Base-by-base conservation (phyloP, 2,329 filamentous ascomycete genomes). In the Aspergillus brunneoviolaceus region DNA sequence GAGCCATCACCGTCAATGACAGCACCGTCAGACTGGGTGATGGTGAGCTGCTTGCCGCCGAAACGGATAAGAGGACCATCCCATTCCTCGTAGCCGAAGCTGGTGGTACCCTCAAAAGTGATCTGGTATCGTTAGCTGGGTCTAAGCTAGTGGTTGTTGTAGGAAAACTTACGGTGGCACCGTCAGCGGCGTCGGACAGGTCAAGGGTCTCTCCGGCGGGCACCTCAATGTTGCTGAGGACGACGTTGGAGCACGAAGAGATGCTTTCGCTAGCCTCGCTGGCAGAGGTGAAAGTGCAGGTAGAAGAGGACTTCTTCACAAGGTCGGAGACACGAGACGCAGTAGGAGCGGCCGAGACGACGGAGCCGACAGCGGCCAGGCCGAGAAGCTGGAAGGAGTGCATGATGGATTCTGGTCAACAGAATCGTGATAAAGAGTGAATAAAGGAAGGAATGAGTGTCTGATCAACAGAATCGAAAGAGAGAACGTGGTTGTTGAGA, bases 41-140 rank as follows among this genome's bases (percentile, higher is more conserved):
- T 76, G 21, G 79, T 79, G 64, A 88, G 80, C 60, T 78, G 76
- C 39, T 75, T 83, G 49, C 87, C 88, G 0, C 82, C 83, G 65
- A 89, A 78, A 42, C 82, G 81, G 69, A 90, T 80, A 9, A 90
- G 79, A 52, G 87, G 87, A 0, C 88, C 87, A 1, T 72, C 72
- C 87, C 87, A 90, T 67, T 87, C 83, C 62, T 84, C 77, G 75
- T 88, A 89, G 23, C 79, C 87, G 69, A 87, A 90, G 54, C 82
- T 85, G n/a, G 87, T 89, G 19, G 79, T 85, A 35, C 88, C 88
- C 62, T 84, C 74, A 74, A 90, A 89, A 64, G 83, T 84, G 63
- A 89, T 81, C 73, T 78, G 52, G 11, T n/a, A 27, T 2, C 7
- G 23, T 55, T 33, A 48, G 33, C 33, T 27, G 50, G 0, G 11